phyloP scores from a whole-genome alignment of 768 basidiomycete genomes.

The Tricholoma bakamatsutake region DNA sequence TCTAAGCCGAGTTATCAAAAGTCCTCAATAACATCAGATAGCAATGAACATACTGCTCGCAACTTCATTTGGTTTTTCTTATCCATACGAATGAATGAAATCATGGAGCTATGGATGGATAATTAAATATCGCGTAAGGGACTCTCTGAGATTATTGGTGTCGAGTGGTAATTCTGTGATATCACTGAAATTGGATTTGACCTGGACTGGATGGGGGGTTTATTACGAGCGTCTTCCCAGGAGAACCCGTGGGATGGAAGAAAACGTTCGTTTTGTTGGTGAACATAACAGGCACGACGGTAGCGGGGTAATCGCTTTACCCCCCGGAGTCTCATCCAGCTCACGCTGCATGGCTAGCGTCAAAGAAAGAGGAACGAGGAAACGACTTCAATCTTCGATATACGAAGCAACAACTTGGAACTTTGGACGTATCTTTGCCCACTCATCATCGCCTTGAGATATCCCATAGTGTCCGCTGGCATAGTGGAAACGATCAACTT shows the following conservation, averaged over 20 bases:
- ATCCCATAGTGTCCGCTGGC: not conserved
- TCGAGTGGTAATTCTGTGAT: constrained; percentile 3
- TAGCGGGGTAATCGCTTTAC: not conserved
- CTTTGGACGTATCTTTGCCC: not conserved
- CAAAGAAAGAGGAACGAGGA: not conserved
- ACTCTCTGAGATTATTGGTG: not conserved
- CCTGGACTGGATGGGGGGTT: constrained; percentile 1
- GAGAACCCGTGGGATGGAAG: not conserved
- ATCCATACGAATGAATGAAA: constrained; percentile 3
- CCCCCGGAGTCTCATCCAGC: constrained; percentile 1
- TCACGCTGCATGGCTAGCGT: constrained; percentile 6
- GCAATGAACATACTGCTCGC: constrained; percentile 1
- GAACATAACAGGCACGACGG: constrained; percentile 2
- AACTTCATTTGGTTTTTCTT: constrained; percentile 6
- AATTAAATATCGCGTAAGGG: not conserved
- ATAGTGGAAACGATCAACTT: constrained; percentile 3
- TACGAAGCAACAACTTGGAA: not conserved
- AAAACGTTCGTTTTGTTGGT: constrained; percentile 5
- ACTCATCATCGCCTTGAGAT: not conserved
- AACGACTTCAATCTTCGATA: not conserved
- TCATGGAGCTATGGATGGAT: not conserved
- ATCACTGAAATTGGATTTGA: not conserved
- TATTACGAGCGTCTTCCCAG: not conserved
- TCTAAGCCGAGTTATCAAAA: not conserved
- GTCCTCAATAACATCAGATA: not conserved